Evolutionary conservation across 129 eudicot genomes (phyloP).

Genomic region (Kitagawia praeruptora): DNA sequence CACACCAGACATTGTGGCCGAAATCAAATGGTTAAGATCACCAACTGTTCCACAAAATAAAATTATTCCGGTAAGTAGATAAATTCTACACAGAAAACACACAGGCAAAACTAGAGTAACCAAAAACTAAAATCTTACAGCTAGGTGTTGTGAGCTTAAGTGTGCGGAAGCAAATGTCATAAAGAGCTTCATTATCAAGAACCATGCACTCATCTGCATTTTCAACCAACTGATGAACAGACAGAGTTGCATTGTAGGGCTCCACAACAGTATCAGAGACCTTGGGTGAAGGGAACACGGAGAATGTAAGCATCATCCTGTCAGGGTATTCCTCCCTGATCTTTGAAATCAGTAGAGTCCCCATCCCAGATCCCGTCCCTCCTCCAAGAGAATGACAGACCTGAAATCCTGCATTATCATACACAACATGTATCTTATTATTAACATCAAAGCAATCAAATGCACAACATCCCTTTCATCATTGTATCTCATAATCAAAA

Average conservation of each 20-base stretch:
- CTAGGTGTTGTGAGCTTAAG: constrained; percentile 10
- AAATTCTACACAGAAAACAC: neutral
- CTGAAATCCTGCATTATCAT: neutral
- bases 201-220: constrained; percentile 11
- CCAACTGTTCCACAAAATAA: constrained; percentile 2
- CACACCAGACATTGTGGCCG: constrained; percentile 10
- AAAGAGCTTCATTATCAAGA: constrained; percentile 6
- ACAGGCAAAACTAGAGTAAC: neutral
- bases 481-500: neutral
- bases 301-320: constrained; percentile 8
- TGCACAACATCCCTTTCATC: neutral
- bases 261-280: constrained; percentile 10
- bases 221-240: constrained; percentile 7
- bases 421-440: neutral
- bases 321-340: constrained; percentile 8
- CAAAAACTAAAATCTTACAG: neutral
- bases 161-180: constrained; percentile 7
- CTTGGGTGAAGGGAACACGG: constrained; percentile 7
- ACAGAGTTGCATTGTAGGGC: constrained; percentile 6
- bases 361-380: constrained; percentile 7
- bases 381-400: constrained; percentile 7
- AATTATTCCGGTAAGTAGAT: neutral
- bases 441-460: neutral
- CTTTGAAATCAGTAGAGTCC: constrained; percentile 4
- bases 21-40: constrained; percentile 13